Base-by-base conservation (phyloP, 2,329 filamentous ascomycete species). In the Furcasterigmium sp. region DNA sequence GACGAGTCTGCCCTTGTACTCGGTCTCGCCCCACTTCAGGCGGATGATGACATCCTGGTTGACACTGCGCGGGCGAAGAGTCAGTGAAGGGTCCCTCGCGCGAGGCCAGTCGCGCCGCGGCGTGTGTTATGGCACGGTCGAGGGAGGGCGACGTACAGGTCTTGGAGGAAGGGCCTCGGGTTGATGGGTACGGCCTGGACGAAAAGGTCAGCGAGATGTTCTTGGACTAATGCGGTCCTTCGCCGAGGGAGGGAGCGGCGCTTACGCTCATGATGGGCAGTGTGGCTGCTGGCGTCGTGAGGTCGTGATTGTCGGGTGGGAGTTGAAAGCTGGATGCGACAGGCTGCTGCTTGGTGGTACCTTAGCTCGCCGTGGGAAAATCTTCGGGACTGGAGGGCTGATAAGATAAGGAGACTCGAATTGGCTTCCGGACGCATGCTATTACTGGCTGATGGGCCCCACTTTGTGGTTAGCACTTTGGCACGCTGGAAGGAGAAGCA, bases 1-100 rank as follows among this genome's bases (percentile, higher is more conserved):
- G 60, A 95, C 87, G 50, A 98, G 80, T 53, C 81, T 80, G 63
- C 93, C 93, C 66, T 91, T 94, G 79, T 98, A 98, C 67, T 98
- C 93, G 47, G 89, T 93, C 68, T 96, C 85, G 56, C 89, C 90
- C 93, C 93, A 98, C 78, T 98, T 98, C 52, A 98, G 79, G 57
- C 91, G 88, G 51, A 98, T 86, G 51, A 91, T 76, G 60, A 98
- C 84, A 59, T 91, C 81, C 65, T 94, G 87, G 73, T 94, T 87
- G 69, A 98, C 86, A 51, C 85, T 90, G 51, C 5, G 15, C 38
- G 15, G 19, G 13, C 35, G 37, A 36, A n/a, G n/a, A n/a, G n/a
- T n/a, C n/a, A n/a, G n/a, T n/a, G n/a, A n/a, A n/a, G n/a, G n/a
- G n/a, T n/a, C n/a, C n/a, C n/a, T n/a, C n/a, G n/a, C n/a, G n/a